A percentile compares a stretch with the other conserved stretches of the same genome.
Conservation (phyloP, 345 rosid genomes). For the Syzygium aromaticum region DNA sequence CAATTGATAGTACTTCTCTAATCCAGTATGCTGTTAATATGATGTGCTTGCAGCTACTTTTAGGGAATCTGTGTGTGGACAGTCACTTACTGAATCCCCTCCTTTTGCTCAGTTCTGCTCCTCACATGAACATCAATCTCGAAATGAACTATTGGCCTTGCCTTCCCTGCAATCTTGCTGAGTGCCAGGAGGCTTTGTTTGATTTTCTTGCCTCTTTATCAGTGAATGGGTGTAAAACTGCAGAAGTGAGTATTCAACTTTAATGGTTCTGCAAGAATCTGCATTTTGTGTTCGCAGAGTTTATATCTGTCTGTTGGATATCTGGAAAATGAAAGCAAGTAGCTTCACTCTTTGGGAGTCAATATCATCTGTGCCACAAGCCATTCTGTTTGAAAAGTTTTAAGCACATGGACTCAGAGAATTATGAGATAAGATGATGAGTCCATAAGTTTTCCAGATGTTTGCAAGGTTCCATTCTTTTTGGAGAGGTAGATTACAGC, state of each 20-base stretch:
- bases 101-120: constrained; percentile 57
- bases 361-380: neutral
- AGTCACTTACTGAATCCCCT: constrained; percentile 2
- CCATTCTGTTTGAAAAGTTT: neutral
- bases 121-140: constrained; percentile 89
- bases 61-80: neutral
- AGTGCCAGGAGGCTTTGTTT: constrained; percentile 84
- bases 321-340: neutral
- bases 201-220: constrained; percentile 66
- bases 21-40: neutral
- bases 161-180: constrained; percentile 75
- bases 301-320: neutral
- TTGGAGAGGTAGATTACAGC: neutral
- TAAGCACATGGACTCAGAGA: neutral
- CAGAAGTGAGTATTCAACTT: constrained; percentile 67
- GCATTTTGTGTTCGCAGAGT: neutral
- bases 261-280: neutral
- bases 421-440: neutral
- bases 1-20: neutral
- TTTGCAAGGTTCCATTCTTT: neutral
- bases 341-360: neutral
- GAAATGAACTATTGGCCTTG: constrained; percentile 99
- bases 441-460: neutral
- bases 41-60: neutral
- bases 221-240: constrained; percentile 76